phyloP scores from a whole-genome alignment of 305 asterid genomes.

The Nicotiana rustica region DNA sequence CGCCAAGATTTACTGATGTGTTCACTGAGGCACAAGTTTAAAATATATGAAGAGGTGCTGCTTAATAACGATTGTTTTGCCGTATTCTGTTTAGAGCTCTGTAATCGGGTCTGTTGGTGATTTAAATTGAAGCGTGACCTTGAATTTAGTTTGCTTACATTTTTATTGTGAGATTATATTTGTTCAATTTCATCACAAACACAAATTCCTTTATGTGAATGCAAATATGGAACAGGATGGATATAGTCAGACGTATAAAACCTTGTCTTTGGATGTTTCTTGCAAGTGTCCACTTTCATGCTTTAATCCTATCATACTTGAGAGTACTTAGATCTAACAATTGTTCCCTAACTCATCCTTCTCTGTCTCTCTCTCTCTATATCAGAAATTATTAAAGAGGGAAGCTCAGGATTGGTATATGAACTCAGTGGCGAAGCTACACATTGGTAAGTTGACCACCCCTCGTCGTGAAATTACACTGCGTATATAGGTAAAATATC shows the following conservation, averaged over 20 bases:
- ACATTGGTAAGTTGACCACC: too few species aligned
- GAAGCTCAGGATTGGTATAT: background rate
- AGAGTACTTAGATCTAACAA: background rate
- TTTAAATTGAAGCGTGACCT: background rate
- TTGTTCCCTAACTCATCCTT: background rate
- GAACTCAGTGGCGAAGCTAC: background rate
- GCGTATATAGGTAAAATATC: too few species aligned
- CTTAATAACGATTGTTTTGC: background rate
- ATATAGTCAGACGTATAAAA: background rate
- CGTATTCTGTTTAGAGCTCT: background rate
- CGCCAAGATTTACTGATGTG: background rate
- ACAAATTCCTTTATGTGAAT: background rate
- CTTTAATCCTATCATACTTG: background rate
- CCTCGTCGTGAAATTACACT: too few species aligned
- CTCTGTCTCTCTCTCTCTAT: background rate
- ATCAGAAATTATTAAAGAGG: background rate
- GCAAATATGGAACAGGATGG: background rate
- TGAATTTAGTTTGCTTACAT: background rate
- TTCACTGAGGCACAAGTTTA: background rate
- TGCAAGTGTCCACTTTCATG: background rate
- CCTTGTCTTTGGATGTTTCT: constrained; percentile 9
- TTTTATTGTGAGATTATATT: background rate
- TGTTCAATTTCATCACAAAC: background rate
- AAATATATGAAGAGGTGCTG: background rate
- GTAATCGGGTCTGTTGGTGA: background rate